A percentile compares a stretch with the other conserved stretches of the same genome.
These are phyloP conservation scores for Fomitopsis betulina DNA, from an alignment of 1,284 basidiomycete genomes.

Conservation along the genomic window DNA sequence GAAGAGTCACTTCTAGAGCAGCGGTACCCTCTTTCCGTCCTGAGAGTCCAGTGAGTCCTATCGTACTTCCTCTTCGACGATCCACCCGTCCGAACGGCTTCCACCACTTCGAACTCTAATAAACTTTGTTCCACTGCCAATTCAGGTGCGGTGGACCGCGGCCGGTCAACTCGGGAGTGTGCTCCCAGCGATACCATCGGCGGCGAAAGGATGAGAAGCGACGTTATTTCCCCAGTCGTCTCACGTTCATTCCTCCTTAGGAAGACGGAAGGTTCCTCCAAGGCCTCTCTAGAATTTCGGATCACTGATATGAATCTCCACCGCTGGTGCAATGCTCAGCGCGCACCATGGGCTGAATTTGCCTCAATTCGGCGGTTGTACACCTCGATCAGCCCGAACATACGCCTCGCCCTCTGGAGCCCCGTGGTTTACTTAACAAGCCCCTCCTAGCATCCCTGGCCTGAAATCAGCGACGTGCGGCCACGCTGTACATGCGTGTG, in stretches of 20 bases:
- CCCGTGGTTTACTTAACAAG: background rate
- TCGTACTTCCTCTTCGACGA: slow-evolving; percentile 1
- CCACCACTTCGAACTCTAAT: background rate
- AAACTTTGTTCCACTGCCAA: background rate
- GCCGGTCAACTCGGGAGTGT: background rate
- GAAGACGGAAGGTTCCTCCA: background rate
- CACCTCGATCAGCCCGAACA: background rate
- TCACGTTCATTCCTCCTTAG: background rate
- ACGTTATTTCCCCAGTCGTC: background rate
- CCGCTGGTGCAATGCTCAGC: background rate
- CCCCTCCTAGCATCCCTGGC: background rate
- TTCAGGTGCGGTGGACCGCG: background rate
- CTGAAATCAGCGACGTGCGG: background rate
- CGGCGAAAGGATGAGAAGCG: background rate
- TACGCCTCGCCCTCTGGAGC: background rate
- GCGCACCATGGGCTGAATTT: background rate
- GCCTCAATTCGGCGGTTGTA: background rate
- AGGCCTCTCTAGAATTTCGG: background rate
- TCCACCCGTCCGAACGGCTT: background rate
- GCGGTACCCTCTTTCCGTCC: background rate
- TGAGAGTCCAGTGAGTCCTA: background rate
- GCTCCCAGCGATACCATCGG: background rate
- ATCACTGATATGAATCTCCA: background rate
- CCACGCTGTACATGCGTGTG: background rate
- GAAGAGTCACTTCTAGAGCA: background rate